Evolutionary conservation across 345 rosid genomes (phyloP), one percentile per base, ranked within the genome.

Genomic region (Arabis alpina): DNA sequence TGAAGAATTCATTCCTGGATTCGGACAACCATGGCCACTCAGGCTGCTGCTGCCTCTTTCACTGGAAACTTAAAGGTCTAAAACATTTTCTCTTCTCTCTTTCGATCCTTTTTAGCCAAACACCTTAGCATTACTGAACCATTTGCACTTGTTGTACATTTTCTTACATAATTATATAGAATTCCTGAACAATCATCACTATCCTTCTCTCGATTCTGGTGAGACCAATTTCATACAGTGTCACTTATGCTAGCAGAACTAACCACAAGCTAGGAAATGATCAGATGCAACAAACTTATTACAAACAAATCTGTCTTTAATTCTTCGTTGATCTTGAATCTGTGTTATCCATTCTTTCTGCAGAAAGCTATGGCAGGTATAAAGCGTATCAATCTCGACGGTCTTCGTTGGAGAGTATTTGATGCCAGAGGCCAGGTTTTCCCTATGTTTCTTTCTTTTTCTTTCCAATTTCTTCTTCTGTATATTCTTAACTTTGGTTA

Each of bases 341-440:
- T 14, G 61, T 43, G 2, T 51, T 69, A 2, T 25, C 19, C 11
- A 32, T 30, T 30, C 30, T 52, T 67, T 54, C 44, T 81, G 78
- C 91, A 94, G 99, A 95, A 82, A 90, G 98, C 98, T 40, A 77
- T 88, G 74, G 96, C 99, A 61, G 99, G 98, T 34, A 76, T 95
- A 63, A 86, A 82, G 81, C 88, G 97, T 61, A 95, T 92, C 70
- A 80, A 90, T 79, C 82, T 95, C 34, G 99, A 95, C 57, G 99
- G 99, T 64, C 83, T 95, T 59, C 80, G 97, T 4, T 95, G 99
- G 99, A 83, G 85, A 72, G 97, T 95, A 9, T 95, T 95, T 70
- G 99, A 95, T 88, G 99, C 99, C 49, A 90, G 85, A 79, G 99
- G 92, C 82, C 96, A 95, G 93, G 99, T 94, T 76, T 57, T 68